A percentile compares a stretch with the other conserved stretches of the same genome.
Evolutionary conservation across 2,329 filamentous ascomycete species (phyloP).

Genomic region (Thielaviopsis musarum): DNA sequence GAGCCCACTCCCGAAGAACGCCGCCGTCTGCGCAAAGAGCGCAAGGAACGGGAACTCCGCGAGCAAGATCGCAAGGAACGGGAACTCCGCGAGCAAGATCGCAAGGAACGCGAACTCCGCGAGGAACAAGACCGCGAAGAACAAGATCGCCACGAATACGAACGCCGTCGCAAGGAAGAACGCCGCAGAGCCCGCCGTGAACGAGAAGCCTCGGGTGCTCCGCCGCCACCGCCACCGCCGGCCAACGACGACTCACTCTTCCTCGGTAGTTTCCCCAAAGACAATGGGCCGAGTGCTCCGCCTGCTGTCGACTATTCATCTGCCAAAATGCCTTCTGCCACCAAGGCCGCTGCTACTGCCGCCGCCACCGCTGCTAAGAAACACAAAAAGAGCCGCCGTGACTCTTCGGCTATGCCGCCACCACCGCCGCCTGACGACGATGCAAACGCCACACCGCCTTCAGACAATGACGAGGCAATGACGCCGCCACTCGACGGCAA

Average conservation of each 20-base stretch:
- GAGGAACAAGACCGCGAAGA: constrained; percentile 6
- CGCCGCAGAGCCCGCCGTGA: constrained; percentile 1
- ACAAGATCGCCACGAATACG: constrained; percentile 4
- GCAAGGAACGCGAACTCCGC: constrained; percentile 3
- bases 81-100: background rate
- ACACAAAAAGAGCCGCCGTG: constrained; percentile 4
- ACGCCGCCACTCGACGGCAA: constrained; percentile 38
- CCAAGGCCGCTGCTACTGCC: background rate
- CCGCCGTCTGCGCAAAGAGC: constrained; percentile 9
- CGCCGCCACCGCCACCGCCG: constrained; percentile 1
- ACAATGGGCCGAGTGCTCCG: constrained; percentile 20
- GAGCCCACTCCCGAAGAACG: constrained; percentile 9
- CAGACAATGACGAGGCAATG: constrained; percentile 30
- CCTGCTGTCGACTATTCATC: background rate
- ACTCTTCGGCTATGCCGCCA: constrained; percentile 15
- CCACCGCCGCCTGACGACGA: constrained; percentile 21
- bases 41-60: constrained; percentile 1
- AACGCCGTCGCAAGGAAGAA: constrained; percentile 1
- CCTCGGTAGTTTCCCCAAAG: constrained; percentile 41
- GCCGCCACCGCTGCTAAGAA: background rate
- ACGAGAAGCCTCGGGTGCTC: background rate
- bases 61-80: constrained; percentile 2
- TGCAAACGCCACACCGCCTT: constrained; percentile 19
- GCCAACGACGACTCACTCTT: constrained; percentile 20
- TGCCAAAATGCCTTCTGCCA: background rate